Base-by-base conservation (phyloP, 441 rosid genomes). In the Gossypium schwendimanii region DNA sequence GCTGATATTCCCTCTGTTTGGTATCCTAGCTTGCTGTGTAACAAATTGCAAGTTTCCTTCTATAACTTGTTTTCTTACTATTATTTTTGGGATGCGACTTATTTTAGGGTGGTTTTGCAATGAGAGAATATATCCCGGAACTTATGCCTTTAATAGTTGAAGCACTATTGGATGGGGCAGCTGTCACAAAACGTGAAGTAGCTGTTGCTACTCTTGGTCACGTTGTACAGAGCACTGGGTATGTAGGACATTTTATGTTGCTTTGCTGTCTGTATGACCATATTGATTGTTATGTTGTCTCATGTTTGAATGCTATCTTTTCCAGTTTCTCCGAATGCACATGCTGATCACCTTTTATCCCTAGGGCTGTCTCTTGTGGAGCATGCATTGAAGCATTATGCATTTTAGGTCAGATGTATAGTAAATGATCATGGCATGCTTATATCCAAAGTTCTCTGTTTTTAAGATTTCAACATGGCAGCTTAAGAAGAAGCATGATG, bases 181-280 rank as follows among this genome's bases (percentile, higher is more conserved):
- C 98, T 57, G 98, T 86, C 63, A 74, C 93, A 70, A 96, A 92
- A 82, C 97, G 99, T 55, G 99, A 96, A 85, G 96, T 94, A 84
- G 99, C 98, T 73, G 98, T 96, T 76, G 81, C 97, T 83, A 96
- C 99, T 70, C 96, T 96, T 79, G 99, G 99, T 74, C 98, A 94
- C 81, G 97, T 96, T 81, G 98, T 91, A 63, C 98, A 91, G 79
- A 96, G 98, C 85, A 96, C 99, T 74, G 99, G 99, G 99, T 94
- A 41, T 41, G 47, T 41, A 55, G 50, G 71, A 72, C 58, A 67
- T 75, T 65, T 80, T 71, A 66, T 62, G 50, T 54, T 67, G 75
- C 39, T 60, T 60, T 39, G 47, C 26, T 44, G 11, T 66, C 39
- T n/a, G 36, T 33, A 24, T 17, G 54, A 64, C 28, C 18, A 18